Percentiles rank a stretch among this genome's conserved stretches.
These are phyloP conservation scores for Backusella macrospora DNA, from an alignment of 192 early-diverging fungal species.

Conservation along the genomic window DNA sequence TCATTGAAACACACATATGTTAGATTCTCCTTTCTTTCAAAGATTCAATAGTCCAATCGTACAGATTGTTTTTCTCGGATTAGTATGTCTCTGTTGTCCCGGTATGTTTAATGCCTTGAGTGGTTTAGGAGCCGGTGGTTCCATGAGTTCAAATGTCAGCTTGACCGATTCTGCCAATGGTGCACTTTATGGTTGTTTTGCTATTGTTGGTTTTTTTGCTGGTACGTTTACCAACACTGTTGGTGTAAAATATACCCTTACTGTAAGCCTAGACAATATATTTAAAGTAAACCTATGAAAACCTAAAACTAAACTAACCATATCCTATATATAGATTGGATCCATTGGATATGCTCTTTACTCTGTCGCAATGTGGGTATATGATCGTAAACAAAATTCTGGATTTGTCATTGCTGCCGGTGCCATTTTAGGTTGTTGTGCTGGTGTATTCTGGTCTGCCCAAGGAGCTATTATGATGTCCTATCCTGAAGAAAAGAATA, in stretches of 20 bases:
- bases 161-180: constrained; percentile 32
- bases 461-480: constrained; percentile 86
- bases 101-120: constrained; percentile 76
- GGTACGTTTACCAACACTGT: constrained; percentile 35
- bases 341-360: constrained; percentile 70
- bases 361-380: constrained; percentile 60
- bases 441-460: constrained; percentile 73
- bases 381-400: constrained; percentile 55
- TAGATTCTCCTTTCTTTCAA: not conserved
- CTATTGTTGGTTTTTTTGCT: constrained; percentile 42
- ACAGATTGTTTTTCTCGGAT: constrained; percentile 72
- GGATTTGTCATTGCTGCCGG: constrained; percentile 76
- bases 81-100: constrained; percentile 77
- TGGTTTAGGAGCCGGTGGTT: constrained; percentile 41
- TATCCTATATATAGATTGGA: constrained; percentile 47
- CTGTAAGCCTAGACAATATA: constrained; percentile 13
- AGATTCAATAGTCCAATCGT: constrained; percentile 56
- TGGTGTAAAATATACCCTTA: constrained; percentile 30
- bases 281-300: constrained; percentile 37
- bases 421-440: constrained; percentile 79
- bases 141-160: constrained; percentile 31
- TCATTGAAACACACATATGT: not conserved
- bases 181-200: constrained; percentile 39
- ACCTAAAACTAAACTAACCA: constrained; percentile 25
- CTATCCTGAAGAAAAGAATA: constrained; percentile 79